Evolutionary conservation across 2,329 filamentous ascomycete species (phyloP).

Genomic region (Aspergillus sp.): DNA sequence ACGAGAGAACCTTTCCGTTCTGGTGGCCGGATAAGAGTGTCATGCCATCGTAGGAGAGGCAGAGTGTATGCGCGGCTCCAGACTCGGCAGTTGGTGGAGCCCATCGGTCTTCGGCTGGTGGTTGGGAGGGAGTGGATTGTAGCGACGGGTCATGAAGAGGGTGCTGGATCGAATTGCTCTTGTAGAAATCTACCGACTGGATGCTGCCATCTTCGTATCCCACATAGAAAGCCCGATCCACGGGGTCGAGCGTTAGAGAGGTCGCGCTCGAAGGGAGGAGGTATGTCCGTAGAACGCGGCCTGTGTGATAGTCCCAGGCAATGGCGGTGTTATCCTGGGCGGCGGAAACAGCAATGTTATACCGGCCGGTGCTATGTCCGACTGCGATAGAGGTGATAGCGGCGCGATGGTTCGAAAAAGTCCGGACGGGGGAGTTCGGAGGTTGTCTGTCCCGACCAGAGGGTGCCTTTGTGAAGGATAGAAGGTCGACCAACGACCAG

Average conservation of each 20-base stretch:
- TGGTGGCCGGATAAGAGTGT: slow-evolving; percentile 76
- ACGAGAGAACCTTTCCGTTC: slow-evolving; percentile 74
- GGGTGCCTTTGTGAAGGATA: slow-evolving; percentile 57
- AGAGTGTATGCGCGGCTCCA: slow-evolving; percentile 67
- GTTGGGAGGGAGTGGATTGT: slow-evolving; percentile 43
- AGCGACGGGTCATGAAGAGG: slow-evolving; percentile 34
- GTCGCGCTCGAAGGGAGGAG: slow-evolving; percentile 73
- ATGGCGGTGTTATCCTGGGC: slow-evolving; percentile 86
- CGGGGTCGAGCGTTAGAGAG: slow-evolving; percentile 75
- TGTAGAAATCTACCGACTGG: slow-evolving; percentile 75
- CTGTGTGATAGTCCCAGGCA: slow-evolving; percentile 87
- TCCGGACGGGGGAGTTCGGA: slow-evolving; percentile 68
- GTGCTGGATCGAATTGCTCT: slow-evolving; percentile 45
- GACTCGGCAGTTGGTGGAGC: slow-evolving; percentile 60
- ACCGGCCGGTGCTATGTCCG: slow-evolving; percentile 68
- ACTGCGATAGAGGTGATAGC: slow-evolving; percentile 50
- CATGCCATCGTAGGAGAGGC: slow-evolving; percentile 79
- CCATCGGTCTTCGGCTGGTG: slow-evolving; percentile 43
- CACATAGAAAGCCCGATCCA: slow-evolving; percentile 77
- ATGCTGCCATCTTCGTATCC: slow-evolving; percentile 78
- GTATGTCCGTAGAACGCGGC: slow-evolving; percentile 74
- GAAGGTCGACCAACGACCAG: slow-evolving; percentile 77
- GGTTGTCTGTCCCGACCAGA: slow-evolving; percentile 40
- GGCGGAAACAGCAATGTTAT: slow-evolving; percentile 79
- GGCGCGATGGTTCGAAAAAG: slow-evolving; percentile 69